A percentile compares a stretch with the other conserved stretches of the same genome.
Conservation (phyloP, 208 protist genomes). For the Crithidia fasciculata region DNA sequence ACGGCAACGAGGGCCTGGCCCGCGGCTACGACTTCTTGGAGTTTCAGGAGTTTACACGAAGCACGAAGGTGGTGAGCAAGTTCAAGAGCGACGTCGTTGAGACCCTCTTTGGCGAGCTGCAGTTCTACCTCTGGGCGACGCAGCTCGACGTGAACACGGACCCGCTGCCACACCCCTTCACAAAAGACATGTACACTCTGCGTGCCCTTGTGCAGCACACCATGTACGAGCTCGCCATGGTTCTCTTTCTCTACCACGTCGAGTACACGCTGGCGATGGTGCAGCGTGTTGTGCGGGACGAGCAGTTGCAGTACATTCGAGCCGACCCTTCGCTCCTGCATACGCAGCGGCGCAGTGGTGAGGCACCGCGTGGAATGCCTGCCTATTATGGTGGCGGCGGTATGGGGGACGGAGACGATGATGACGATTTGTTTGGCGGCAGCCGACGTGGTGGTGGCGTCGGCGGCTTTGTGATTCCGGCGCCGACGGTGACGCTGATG, state of each 20-base stretch:
- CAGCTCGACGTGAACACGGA: conserved; percentile 61
- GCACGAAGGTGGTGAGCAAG: conserved; percentile 86
- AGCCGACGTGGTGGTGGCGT: neutral
- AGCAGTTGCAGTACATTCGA: conserved; percentile 75
- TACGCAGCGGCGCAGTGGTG: neutral
- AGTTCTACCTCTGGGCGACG: conserved; percentile 82
- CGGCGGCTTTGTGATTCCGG: neutral
- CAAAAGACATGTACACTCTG: conserved; percentile 60
- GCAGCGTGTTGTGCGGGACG: conserved; percentile 73
- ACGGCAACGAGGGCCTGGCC: conserved; percentile 88
- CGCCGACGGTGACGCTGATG: conserved; percentile 22
- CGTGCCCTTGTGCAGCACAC: conserved; percentile 78
- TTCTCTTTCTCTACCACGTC: conserved; percentile 85
- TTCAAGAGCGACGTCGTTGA: conserved; percentile 93
- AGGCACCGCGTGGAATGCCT: neutral
- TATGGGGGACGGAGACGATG: neutral
- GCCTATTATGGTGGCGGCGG: neutral
- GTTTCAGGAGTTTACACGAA: conserved; percentile 74
- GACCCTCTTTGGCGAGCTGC: conserved; percentile 88
- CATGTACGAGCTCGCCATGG: conserved; percentile 84
- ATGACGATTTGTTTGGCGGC: neutral
- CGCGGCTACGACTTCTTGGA: conserved; percentile 85
- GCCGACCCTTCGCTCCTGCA: conserved; percentile 44
- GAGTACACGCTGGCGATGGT: conserved; percentile 62
- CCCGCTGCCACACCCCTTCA: conserved; percentile 61